A percentile compares a stretch with the other conserved stretches of the same genome.
Conservation (phyloP, 2,329 filamentous ascomycete species). For the Pseudocercospora fijiensis region DNA sequence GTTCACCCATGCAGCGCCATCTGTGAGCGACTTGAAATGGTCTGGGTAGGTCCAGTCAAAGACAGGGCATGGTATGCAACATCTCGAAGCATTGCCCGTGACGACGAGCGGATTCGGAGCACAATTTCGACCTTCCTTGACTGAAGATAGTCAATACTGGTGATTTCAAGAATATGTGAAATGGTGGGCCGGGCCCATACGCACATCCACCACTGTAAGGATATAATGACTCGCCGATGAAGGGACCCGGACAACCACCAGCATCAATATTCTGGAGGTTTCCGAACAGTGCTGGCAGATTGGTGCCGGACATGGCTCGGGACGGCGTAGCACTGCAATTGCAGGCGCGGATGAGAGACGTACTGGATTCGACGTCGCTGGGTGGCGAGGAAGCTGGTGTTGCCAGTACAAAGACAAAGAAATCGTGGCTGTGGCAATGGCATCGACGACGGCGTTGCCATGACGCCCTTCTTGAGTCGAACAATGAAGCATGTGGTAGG, state of each 20-base stretch:
- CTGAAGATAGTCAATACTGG: slow-evolving; percentile 12
- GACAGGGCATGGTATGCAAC: slow-evolving; percentile 82
- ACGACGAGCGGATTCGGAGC: slow-evolving; percentile 29
- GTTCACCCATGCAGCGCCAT: slow-evolving; percentile 76
- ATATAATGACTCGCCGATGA: slow-evolving; percentile 29
- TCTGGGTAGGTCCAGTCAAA: slow-evolving; percentile 67
- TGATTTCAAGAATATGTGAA: not conserved
- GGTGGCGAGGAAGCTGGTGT: not conserved
- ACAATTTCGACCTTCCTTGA: slow-evolving; percentile 29
- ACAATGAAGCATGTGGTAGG: not conserved
- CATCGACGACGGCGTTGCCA: not conserved
- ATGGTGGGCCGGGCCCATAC: not conserved
- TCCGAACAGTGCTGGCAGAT: slow-evolving; percentile 3
- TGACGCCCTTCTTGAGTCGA: not conserved
- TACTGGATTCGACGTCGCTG: not conserved
- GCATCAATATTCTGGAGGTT: slow-evolving; percentile 24
- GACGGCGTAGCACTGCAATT: not conserved
- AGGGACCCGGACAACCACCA: slow-evolving; percentile 31
- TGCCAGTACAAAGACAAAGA: not conserved
- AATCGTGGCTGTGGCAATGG: not conserved
- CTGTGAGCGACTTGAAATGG: slow-evolving; percentile 55
- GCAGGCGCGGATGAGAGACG: not conserved
- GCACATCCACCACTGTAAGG: slow-evolving; percentile 31
- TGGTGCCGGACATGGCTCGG: not conserved
- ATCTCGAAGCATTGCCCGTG: slow-evolving; percentile 42